These are phyloP conservation scores for Talaromyces albobiverticillius DNA, from an alignment of 2,329 filamentous ascomycete species.

Conservation along the genomic window DNA sequence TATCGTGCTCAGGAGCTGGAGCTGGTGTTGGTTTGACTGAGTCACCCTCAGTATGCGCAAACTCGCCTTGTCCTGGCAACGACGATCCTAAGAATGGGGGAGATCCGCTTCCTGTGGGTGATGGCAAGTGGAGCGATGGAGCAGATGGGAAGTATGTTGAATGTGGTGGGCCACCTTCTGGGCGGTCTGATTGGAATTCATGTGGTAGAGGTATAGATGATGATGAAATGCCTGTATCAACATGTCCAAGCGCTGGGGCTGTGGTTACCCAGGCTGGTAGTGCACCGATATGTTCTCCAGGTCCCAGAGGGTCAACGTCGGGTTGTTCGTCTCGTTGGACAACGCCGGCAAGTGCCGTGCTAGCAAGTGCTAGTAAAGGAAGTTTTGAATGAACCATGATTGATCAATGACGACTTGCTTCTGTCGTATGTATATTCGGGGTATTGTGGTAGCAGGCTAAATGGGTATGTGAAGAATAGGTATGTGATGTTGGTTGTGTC, in stretches of 20 bases:
- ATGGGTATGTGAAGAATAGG: background rate
- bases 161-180: background rate
- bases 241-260: background rate
- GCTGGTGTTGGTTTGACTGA: background rate
- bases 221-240: background rate
- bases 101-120: background rate
- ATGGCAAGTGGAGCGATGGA: background rate
- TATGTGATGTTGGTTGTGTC: background rate
- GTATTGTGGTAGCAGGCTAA: background rate
- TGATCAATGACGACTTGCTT: background rate
- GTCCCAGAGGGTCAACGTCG: background rate
- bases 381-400: conserved; percentile 11
- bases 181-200: background rate
- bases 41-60: background rate
- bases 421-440: too few species aligned
- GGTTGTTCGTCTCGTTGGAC: conserved; percentile 8
- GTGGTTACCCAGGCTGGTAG: background rate
- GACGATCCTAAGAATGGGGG: background rate
- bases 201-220: background rate
- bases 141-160: conserved; percentile 3
- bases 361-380: conserved; percentile 9
- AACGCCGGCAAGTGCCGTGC: conserved; percentile 9
- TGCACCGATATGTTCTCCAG: background rate
- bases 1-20: background rate
- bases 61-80: conserved; percentile 1